These are phyloP conservation scores for Aquanectria penicillioides DNA, from an alignment of 2,329 filamentous ascomycete species.

Conservation along the genomic window DNA sequence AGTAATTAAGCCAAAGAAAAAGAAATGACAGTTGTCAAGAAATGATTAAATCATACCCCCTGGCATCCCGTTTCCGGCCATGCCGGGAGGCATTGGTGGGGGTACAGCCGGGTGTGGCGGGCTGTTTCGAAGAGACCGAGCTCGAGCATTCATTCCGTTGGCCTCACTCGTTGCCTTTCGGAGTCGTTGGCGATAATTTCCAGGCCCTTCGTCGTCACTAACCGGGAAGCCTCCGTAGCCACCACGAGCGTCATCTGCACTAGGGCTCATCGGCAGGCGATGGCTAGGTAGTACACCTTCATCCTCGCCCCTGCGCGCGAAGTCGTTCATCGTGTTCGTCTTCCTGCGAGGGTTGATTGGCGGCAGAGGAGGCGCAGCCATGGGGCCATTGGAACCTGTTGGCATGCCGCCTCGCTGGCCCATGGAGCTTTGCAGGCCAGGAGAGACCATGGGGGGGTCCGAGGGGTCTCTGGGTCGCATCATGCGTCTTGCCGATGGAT, in stretches of 20 bases:
- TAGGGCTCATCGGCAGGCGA: conserved; percentile 35
- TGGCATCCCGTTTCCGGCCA: conserved; percentile 47
- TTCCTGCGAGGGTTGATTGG: conserved; percentile 68
- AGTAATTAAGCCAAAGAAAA: conserved; percentile 26
- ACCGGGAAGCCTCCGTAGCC: conserved; percentile 40
- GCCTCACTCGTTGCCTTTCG: conserved; percentile 57
- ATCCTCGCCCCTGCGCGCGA: conserved; percentile 49
- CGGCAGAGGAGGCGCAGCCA: conserved; percentile 60
- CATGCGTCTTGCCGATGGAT: conserved; percentile 46
- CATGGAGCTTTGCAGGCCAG: conserved; percentile 57
- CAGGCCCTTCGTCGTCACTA: conserved; percentile 50
- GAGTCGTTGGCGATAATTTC: conserved; percentile 50
- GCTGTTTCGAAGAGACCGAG: conserved; percentile 39
- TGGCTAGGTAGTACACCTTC: conserved; percentile 35
- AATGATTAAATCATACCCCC: conserved; percentile 58
- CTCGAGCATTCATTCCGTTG: conserved; percentile 44
- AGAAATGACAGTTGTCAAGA: conserved; percentile 13
- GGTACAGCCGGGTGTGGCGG: conserved; percentile 39
- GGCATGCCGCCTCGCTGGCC: conserved; percentile 50
- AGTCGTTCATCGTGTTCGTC: conserved; percentile 51
- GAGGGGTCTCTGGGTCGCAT: conserved; percentile 61
- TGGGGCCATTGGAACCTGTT: conserved; percentile 48
- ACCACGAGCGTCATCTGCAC: conserved; percentile 40
- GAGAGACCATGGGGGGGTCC: conserved; percentile 59
- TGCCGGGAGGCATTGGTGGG: conserved; percentile 41